Evolutionary conservation across 345 rosid genomes (phyloP), one percentile per base, ranked within the genome.

Genomic region (Kandelia obovata): DNA sequence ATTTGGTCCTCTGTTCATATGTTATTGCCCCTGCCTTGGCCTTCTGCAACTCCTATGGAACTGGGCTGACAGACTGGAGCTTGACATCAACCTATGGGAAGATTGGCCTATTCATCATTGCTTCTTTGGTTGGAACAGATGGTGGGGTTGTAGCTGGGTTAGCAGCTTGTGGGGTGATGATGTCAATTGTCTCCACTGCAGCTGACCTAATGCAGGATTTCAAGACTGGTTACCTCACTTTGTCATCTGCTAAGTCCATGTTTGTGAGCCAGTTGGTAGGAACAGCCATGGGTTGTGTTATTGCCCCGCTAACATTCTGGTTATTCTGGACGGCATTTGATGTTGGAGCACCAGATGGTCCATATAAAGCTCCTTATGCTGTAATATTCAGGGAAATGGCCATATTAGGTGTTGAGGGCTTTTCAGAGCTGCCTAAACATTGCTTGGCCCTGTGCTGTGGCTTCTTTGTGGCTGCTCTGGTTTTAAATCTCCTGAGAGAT

Each of bases 171-270:
- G 96, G 92, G 27, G 84, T 88, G 34, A 93, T 93, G 98, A 93
- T 90, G 96, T 73, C 96, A 53, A 93, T 93, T 23, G 94, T 93
- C 78, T 84, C 98, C 53, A 93, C 90, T 0, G 98, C 98, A 9
- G 96, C 97, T 61, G 96, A 94, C 82, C 96, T 94, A 32, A 89
- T 94, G 97, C 97, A 91, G 81, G 97, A 94, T 78, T 91, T 94
- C 71, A 94, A 91, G 83, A 91, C 95, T 5, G 92, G 92, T 67
- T 89, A 89, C 81, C 91, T 88, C 52, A 91, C 98, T 23, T 67
- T 84, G 67, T 89, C 98, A 28, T 94, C 98, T 7, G 96, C 96
- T 66, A 94, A 84, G 74, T 91, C 97, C 27, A 87, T 91, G 97
- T 91, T 93, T 71, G 91, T 91, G 73, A 91, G 91, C 80, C 97